Percentiles rank a stretch among this genome's conserved stretches.
phyloP scores from a whole-genome alignment of 1,284 basidiomycete genomes.

The Polyporus tsugae region DNA sequence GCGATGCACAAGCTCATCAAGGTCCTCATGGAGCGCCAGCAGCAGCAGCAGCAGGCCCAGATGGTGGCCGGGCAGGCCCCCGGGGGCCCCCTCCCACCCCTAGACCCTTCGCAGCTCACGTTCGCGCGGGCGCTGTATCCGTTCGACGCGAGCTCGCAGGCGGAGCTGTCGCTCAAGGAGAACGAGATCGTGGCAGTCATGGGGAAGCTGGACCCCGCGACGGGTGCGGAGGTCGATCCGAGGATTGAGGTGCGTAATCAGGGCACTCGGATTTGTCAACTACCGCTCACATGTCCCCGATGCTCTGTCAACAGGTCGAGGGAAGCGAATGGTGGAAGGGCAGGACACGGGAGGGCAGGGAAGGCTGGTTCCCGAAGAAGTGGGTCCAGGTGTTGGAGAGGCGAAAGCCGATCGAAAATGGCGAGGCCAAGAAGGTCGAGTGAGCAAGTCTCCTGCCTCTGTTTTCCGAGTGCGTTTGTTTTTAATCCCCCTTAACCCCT shows the following conservation, averaged over 20 bases:
- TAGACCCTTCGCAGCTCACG: conserved; percentile 78
- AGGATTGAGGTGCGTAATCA: conserved; percentile 59
- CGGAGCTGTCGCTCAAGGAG: conserved; percentile 85
- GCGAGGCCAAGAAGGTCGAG: conserved; percentile 52
- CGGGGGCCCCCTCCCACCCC: conserved; percentile 58
- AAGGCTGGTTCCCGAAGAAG: conserved; percentile 97
- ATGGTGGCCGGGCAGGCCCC: conserved; percentile 41
- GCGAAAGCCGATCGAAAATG: conserved; percentile 44
- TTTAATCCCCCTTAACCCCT: not conserved
- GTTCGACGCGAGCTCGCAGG: conserved; percentile 78
- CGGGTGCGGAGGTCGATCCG: conserved; percentile 77
- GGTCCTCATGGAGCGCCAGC: conserved; percentile 74
- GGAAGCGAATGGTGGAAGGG: conserved; percentile 97
- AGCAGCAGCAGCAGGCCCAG: conserved; percentile 61
- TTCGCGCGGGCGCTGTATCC: conserved; percentile 91
- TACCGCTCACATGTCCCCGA: not conserved
- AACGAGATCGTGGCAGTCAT: conserved; percentile 97
- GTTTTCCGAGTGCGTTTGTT: conserved; percentile 1
- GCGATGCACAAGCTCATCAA: conserved; percentile 93
- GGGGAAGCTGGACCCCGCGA: conserved; percentile 79
- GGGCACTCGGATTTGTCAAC: not conserved
- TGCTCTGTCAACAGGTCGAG: conserved; percentile 34
- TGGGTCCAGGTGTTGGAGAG: conserved; percentile 82
- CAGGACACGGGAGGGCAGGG: conserved; percentile 90
- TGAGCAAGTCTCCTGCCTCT: conserved; percentile 35